Percentiles rank a stretch among this genome's conserved stretches.
Conservation (phyloP, 139 green algal species). For the Auxenochlorella pyrenoidosa region DNA sequence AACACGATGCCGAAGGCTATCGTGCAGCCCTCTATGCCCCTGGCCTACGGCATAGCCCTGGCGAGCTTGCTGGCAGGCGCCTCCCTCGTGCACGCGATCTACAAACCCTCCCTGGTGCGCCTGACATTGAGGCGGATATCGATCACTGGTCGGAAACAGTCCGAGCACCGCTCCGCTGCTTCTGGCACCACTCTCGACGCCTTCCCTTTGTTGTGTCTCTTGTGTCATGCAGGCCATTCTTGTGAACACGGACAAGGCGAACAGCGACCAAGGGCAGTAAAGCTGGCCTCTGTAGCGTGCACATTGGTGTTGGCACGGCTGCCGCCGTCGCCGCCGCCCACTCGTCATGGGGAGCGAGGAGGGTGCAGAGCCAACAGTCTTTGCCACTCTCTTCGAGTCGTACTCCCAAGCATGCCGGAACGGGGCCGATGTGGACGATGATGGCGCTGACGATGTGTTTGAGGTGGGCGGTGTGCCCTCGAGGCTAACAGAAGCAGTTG, state of each 20-base stretch:
- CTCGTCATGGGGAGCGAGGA: not conserved
- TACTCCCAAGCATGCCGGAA: slow-evolving; percentile 17
- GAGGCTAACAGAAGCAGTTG: too few species aligned
- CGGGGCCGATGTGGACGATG: not conserved
- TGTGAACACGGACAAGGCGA: not conserved
- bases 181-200: not conserved
- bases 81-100: slow-evolving; percentile 82
- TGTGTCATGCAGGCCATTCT: not conserved
- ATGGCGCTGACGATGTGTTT: not conserved
- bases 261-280: not conserved
- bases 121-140: not conserved
- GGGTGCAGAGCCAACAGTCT: too few species aligned
- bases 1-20: not conserved
- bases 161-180: too few species aligned
- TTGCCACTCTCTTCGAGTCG: slow-evolving; percentile 9
- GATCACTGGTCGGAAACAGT: not conserved
- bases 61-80: slow-evolving; percentile 81
- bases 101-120: slow-evolving; percentile 84
- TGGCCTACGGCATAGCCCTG: slow-evolving; percentile 63
- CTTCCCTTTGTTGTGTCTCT: not conserved
- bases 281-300: too few species aligned
- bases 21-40: not conserved
- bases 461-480: slow-evolving; percentile 21
- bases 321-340: not conserved
- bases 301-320: not conserved